These are phyloP conservation scores for Colletotrichum sansevieriae DNA, from an alignment of 2,329 filamentous ascomycete species.

Conservation along the genomic window DNA sequence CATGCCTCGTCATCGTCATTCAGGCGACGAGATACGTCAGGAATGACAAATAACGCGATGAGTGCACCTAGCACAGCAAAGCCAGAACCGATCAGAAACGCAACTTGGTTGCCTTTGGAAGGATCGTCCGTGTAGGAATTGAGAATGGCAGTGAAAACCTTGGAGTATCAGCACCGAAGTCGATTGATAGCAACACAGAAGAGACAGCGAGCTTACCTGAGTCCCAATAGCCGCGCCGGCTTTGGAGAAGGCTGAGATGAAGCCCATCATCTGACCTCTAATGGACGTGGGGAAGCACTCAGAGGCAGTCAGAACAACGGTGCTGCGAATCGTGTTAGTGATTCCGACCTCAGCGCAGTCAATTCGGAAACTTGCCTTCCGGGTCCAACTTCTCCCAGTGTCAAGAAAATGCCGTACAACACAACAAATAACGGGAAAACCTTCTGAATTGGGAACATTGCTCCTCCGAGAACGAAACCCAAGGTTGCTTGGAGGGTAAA, in stretches of 20 bases:
- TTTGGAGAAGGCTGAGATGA: slow-evolving; percentile 62
- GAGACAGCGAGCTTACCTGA: slow-evolving; percentile 43
- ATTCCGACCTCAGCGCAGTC: not conserved
- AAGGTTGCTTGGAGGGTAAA: slow-evolving; percentile 59
- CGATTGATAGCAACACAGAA: not conserved
- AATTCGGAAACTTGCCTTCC: slow-evolving; percentile 51
- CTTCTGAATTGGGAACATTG: slow-evolving; percentile 57
- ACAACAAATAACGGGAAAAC: slow-evolving; percentile 65
- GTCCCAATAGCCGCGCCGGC: slow-evolving; percentile 64
- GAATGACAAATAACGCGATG: slow-evolving; percentile 60
- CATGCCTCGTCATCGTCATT: slow-evolving; percentile 49
- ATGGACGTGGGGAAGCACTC: slow-evolving; percentile 65
- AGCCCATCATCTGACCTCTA: slow-evolving; percentile 62
- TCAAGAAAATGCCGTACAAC: slow-evolving; percentile 64
- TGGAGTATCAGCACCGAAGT: not conserved
- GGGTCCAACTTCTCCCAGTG: slow-evolving; percentile 63
- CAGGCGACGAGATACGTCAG: slow-evolving; percentile 47
- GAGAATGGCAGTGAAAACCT: slow-evolving; percentile 64
- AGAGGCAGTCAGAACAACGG: slow-evolving; percentile 55
- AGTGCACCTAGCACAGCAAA: slow-evolving; percentile 62
- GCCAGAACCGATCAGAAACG: slow-evolving; percentile 63
- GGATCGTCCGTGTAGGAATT: slow-evolving; percentile 55
- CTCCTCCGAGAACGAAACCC: slow-evolving; percentile 64
- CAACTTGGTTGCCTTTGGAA: slow-evolving; percentile 60
- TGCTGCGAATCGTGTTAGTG: slow-evolving; percentile 43